Conservation (phyloP, 2,329 filamentous ascomycete genomes). For the Gaeumannomyces sp. region DNA sequence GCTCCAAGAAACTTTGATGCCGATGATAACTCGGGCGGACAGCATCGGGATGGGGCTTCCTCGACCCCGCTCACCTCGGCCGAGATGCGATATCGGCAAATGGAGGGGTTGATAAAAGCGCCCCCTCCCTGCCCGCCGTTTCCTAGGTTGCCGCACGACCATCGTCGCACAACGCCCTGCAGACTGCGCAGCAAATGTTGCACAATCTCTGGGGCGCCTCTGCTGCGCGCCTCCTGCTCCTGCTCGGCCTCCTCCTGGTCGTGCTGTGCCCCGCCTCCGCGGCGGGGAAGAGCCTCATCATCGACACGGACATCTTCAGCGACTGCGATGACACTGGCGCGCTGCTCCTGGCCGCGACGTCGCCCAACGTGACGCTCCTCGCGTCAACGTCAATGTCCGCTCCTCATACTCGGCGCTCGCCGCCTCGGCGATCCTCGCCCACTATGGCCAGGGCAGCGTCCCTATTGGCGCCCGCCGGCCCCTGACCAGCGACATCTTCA, state of each 20-base stretch:
- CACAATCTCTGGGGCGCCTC: not conserved
- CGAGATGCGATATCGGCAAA: not conserved
- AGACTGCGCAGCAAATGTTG: not conserved
- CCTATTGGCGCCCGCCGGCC: constrained; percentile 35
- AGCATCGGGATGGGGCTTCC: not conserved
- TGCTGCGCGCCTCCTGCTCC: not conserved
- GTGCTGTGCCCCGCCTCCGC: not conserved
- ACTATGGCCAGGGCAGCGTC: constrained; percentile 31
- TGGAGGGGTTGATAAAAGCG: not conserved
- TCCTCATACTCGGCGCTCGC: constrained; percentile 36
- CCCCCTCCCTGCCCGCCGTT: not conserved
- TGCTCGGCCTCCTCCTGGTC: not conserved
- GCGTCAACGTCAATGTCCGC: constrained; percentile 35
- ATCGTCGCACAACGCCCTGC: not conserved
- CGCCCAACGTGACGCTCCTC: constrained; percentile 29
- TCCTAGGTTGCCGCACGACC: not conserved
- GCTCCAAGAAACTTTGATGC: not conserved
- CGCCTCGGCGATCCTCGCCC: constrained; percentile 32
- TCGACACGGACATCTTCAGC: constrained; percentile 41
- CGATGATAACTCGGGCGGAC: not conserved
- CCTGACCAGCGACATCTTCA: constrained; percentile 35
- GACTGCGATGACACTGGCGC: constrained; percentile 33
- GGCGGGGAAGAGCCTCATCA: constrained; percentile 31
- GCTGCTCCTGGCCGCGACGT: constrained; percentile 34
- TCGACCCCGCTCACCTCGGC: not conserved